A percentile compares a stretch with the other conserved stretches of the same genome.
phyloP scores from a whole-genome alignment of 352 stramenopile species.

The Pythium angustatum region DNA sequence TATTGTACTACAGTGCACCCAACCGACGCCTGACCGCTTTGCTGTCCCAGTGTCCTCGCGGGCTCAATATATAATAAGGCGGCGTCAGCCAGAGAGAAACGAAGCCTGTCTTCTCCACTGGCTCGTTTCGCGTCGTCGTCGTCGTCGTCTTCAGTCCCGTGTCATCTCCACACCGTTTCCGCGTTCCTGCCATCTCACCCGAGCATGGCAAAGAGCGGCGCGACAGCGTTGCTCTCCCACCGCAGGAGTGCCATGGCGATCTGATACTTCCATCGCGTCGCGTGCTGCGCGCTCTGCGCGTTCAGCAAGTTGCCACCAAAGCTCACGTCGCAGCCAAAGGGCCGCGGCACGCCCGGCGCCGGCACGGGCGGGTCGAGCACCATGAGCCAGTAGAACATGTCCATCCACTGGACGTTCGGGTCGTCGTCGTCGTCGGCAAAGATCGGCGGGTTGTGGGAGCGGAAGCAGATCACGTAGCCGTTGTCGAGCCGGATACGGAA shows the following conservation, averaged over 20 bases:
- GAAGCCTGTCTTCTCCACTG: no score
- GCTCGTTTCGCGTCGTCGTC: no score
- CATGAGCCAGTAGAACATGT: slow-evolving; percentile 82
- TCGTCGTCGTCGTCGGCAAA: slow-evolving; percentile 59
- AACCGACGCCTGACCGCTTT: background rate
- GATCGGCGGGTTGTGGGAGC: slow-evolving; percentile 62
- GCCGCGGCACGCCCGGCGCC: slow-evolving; percentile 9
- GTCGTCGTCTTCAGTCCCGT: background rate
- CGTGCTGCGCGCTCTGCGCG: slow-evolving; percentile 57
- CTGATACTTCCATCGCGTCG: slow-evolving; percentile 79
- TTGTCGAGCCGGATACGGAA: slow-evolving; percentile 61
- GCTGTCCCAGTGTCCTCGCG: no score
- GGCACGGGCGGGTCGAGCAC: slow-evolving; percentile 43
- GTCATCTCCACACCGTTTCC: background rate
- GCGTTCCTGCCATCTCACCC: slow-evolving; percentile 34
- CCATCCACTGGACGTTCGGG: slow-evolving; percentile 73
- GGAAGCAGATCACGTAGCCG: slow-evolving; percentile 72
- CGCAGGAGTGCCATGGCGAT: slow-evolving; percentile 75
- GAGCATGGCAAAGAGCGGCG: slow-evolving; percentile 67
- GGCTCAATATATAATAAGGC: slow-evolving; percentile 23
- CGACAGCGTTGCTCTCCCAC: slow-evolving; percentile 80
- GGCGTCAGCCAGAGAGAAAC: background rate
- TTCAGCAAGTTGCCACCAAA: slow-evolving; percentile 76
- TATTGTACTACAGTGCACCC: slow-evolving; percentile 2
- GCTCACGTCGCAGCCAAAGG: slow-evolving; percentile 51